Evolutionary conservation across 805 yeast species (phyloP), one percentile per base, ranked within the genome.

Genomic region (Lipomyces starkeyi): DNA sequence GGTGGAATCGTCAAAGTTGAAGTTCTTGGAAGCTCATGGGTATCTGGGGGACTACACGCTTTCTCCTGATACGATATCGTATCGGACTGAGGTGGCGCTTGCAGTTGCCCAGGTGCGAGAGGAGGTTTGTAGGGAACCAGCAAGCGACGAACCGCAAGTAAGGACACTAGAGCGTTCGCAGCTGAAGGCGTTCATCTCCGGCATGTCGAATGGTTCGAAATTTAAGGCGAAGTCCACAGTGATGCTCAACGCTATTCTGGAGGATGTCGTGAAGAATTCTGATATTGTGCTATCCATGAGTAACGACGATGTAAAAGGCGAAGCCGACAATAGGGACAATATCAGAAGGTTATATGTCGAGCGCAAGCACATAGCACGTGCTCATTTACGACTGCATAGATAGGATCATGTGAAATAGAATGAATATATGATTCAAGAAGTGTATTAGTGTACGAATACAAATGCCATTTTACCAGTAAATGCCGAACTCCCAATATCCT

Each of bases 41-140:
- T 94, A 91, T 74, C 85, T 78, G 76, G 95, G 89, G 0, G 94
- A 91, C 37, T 93, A 91, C 76, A 90, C 96, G 0, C 77, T 91
- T 2, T 84, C 82, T 54, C 62, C 68, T 3, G 80, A 79, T 0
- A 85, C 84, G 2, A 76, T 88, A 1, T 91, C 97, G 13, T 93
- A 88, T 76, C 80, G 97, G 61, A 85, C 91, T 0, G 87, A 88
- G 66, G 87, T 93, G 1, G 97, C 93, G 0, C 77, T 93, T 49
- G 91, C 95, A 4, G 70, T 64, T n/a, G 60, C 57, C 4, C 62
- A 65, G 25, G 35, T 63, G 5, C 67, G 73, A 17, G 29, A 20
- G 17, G 63, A 58, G 22, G 55, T 70, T 5, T 65, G 56, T 25
- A 20, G 67, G 13, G 53, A 59, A 32, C 34, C 56, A 34, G 25